Conservation (phyloP, 495 filamentous ascomycete genomes). For the Pyrenula aspistea region DNA sequence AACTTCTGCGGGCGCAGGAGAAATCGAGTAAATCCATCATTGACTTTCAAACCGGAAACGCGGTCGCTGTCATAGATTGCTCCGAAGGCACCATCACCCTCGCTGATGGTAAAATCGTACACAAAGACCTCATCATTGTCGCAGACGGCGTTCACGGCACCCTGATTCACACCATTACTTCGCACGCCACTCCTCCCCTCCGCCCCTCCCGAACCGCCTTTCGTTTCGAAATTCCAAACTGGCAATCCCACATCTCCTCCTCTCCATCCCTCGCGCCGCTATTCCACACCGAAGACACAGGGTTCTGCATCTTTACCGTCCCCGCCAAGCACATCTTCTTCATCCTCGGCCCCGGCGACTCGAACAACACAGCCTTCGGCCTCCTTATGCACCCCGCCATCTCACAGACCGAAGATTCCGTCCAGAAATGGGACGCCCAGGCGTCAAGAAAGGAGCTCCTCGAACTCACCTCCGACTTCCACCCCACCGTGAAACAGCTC, state of each 20-base stretch:
- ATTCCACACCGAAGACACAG: slow-evolving; percentile 22
- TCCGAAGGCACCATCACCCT: no score
- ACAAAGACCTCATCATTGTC: slow-evolving; percentile 28
- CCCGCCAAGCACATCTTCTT: slow-evolving; percentile 30
- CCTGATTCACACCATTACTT: no score
- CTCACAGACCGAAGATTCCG: slow-evolving; percentile 18
- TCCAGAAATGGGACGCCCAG: slow-evolving; percentile 30
- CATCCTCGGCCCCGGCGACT: no score
- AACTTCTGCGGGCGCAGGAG: no score
- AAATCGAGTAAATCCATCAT: no score
- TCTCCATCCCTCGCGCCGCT: slow-evolving; percentile 23
- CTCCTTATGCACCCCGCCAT: no score
- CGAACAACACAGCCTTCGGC: neutral
- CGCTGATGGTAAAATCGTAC: slow-evolving; percentile 19
- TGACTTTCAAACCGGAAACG: no score
- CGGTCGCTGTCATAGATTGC: no score
- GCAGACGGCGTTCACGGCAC: slow-evolving; percentile 42
- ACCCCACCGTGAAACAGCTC: slow-evolving; percentile 20
- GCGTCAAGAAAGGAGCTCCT: slow-evolving; percentile 30
- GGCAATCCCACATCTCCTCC: slow-evolving; percentile 35
- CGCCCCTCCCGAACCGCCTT: slow-evolving; percentile 16
- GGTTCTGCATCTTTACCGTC: slow-evolving; percentile 30
- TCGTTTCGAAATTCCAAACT: slow-evolving; percentile 20
- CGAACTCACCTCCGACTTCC: slow-evolving; percentile 28
- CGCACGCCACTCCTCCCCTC: slow-evolving; percentile 27